Evolutionary conservation across 352 stramenopile species (phyloP), one percentile per base, ranked within the genome.

Genomic region (Phytophthora tentaculata): DNA sequence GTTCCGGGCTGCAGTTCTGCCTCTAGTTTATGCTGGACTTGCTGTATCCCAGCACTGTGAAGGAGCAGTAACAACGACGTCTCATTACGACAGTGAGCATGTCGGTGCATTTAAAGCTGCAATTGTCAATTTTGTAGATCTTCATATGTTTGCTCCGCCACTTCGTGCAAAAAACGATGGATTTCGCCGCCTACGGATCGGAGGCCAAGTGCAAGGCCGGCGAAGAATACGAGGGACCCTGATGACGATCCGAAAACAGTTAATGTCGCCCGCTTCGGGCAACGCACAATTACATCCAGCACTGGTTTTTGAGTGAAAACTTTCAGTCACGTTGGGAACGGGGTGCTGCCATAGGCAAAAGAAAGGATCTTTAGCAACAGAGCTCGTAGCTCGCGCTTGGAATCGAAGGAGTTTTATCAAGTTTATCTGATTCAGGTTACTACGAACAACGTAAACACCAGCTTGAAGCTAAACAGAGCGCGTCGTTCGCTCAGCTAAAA

Each of bases 311-410:
- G 49, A 0, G 53, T 69, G 41, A 79, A 74, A 1, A 90, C 45
- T 1, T 69, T 61, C 17, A 76, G 19, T 78, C 80, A 89, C 8
- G 82, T 85, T 22, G 66, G 52, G 45, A 88, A 77, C 17, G 80
- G 75, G 14, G 82, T 90, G 61, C 66, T 83, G 17, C 82, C 82
- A 52, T 82, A 90, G 5, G 82, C 80, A 59, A 84, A 90, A 47
- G 56, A 64, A 22, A 77, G 55, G 37, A 74, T 73, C 8, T 65
- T 48, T 5, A 19, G 10, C 10, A 77, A 23, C 23, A 77, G 19
- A 19, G 39, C 35, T 47, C 32, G 53, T 23, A 64, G 32, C 24
- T 29, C 43, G 17, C 16, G 16, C 13, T 70, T 67, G 28, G 45
- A 59, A 47, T 61, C 41, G 1, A 29, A n/a, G n/a, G n/a, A n/a